Conservation (phyloP, 345 rosid species). For the Eucalyptus virginea region DNA sequence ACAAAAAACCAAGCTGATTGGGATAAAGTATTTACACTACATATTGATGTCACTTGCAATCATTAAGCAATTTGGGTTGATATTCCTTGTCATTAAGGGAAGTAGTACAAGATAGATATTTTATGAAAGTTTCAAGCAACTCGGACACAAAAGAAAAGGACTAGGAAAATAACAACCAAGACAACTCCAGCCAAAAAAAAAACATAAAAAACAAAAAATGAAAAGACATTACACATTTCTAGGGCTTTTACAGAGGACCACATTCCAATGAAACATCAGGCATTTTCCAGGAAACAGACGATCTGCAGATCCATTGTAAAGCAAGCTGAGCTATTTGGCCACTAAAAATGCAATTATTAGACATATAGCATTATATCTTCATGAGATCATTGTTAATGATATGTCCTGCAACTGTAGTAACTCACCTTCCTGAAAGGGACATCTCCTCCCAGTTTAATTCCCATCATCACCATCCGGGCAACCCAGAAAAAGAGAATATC, state of each 20-base stretch:
- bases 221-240: not conserved
- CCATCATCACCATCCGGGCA: conserved; percentile 96
- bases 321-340: not conserved
- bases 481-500: conserved; percentile 98
- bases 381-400: not conserved
- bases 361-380: not conserved
- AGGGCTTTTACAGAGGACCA: not conserved
- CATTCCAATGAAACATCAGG: not conserved
- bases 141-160: not conserved
- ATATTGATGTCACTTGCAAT: not conserved
- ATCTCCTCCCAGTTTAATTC: conserved; percentile 77
- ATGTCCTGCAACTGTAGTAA: not conserved
- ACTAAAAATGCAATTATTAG: not conserved
- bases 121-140: not conserved
- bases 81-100: not conserved
- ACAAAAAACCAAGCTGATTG: not conserved
- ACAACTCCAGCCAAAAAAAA: not conserved
- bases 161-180: not conserved
- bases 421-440: conserved; percentile 84
- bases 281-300: not conserved
- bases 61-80: not conserved
- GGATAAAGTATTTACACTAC: not conserved
- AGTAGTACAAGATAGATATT: not conserved
- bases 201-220: not conserved
- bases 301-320: not conserved